These are phyloP conservation scores for Penicillium palitans DNA, from an alignment of 2,329 filamentous ascomycete species.

Conservation along the genomic window DNA sequence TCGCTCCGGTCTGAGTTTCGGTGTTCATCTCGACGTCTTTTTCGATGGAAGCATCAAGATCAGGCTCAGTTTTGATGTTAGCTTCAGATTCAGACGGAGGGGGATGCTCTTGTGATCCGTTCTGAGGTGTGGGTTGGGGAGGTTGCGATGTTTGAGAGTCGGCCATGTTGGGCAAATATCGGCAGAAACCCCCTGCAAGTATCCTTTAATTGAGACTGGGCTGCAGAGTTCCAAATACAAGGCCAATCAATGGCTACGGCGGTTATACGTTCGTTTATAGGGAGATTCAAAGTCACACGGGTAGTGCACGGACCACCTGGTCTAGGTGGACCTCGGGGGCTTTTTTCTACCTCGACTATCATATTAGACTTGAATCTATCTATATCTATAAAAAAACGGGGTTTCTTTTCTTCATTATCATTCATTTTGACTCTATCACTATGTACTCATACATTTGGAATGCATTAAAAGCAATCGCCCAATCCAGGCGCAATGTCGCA, in stretches of 20 bases:
- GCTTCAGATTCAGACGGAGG: conserved; percentile 20
- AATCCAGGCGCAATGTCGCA: conserved; percentile 7
- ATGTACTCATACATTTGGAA: conserved; percentile 18
- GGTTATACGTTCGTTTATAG: conserved; percentile 6
- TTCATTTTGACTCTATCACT: conserved; percentile 3
- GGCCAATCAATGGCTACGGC: conserved; percentile 9
- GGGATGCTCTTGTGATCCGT: conserved; percentile 25
- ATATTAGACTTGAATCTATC: background rate
- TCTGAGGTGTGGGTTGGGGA: conserved; percentile 19
- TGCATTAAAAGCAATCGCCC: conserved; percentile 3
- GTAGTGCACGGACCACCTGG: conserved; percentile 7
- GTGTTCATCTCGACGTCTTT: conserved; percentile 41
- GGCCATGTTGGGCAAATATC: conserved; percentile 35
- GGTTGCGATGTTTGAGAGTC: conserved; percentile 29
- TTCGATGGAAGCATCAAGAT: conserved; percentile 38
- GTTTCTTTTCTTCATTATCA: background rate
- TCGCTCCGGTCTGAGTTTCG: conserved; percentile 13
- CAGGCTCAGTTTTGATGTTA: conserved; percentile 25
- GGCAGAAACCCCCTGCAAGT: conserved; percentile 9
- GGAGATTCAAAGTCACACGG: conserved; percentile 12
- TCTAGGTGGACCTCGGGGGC: background rate
- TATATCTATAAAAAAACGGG: background rate
- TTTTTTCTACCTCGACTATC: background rate
- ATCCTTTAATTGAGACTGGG: conserved; percentile 17
- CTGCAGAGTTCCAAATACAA: conserved; percentile 7